phyloP scores from a whole-genome alignment of 306 rosid genomes.

The Glycyrrhiza uralensis region DNA sequence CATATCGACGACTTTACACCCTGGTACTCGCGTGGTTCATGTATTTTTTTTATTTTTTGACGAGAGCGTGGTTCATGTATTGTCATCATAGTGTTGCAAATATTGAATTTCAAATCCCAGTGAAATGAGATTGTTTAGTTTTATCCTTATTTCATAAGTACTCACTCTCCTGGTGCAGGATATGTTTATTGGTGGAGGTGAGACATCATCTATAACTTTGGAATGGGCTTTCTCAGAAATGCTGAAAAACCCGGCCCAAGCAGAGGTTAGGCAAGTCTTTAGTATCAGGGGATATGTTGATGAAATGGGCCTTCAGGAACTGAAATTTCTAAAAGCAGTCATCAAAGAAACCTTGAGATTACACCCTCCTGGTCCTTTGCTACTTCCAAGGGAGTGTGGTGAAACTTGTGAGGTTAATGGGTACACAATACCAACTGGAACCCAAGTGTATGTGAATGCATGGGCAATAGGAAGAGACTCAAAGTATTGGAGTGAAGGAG shows the following conservation, averaged over 20 bases:
- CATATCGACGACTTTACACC: too few species aligned
- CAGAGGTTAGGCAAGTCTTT: constrained; percentile 3
- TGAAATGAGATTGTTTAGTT: background rate
- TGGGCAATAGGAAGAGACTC: constrained; percentile 28
- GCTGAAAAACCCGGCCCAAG: constrained; percentile 4
- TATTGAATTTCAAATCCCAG: background rate
- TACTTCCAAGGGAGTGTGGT: constrained; percentile 23
- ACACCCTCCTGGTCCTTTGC: constrained; percentile 26
- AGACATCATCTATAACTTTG: background rate
- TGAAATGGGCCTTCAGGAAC: constrained; percentile 9
- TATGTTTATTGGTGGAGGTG: background rate
- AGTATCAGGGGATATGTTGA: background rate
- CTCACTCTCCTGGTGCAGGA: background rate
- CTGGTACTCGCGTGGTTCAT: too few species aligned
- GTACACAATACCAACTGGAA: constrained; percentile 14
- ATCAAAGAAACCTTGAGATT: constrained; percentile 32
- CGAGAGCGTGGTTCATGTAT: too few species aligned
- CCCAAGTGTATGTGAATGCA: constrained; percentile 15
- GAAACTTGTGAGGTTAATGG: constrained; percentile 29
- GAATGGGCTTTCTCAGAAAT: background rate
- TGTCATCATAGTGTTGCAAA: too few species aligned
- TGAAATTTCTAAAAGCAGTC: constrained; percentile 18
- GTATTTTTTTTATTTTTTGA: too few species aligned
- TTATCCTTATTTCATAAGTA: too few species aligned
- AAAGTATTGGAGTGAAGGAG: constrained; percentile 22